These are phyloP conservation scores for Seiridium cupressi DNA, from an alignment of 2,329 filamentous ascomycete species.

Conservation along the genomic window DNA sequence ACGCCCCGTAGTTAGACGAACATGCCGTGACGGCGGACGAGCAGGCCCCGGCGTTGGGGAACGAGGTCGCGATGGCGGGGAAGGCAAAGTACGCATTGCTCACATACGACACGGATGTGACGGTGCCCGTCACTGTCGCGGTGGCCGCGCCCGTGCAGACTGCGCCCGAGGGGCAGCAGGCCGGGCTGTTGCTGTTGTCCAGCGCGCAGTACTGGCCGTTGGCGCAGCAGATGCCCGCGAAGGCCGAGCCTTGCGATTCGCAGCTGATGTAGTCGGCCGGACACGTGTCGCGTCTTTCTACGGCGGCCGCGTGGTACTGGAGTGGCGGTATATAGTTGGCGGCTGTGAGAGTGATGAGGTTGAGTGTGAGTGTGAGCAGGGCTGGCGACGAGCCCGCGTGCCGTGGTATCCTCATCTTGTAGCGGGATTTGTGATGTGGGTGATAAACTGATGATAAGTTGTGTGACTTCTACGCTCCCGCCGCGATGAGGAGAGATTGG, in stretches of 20 bases:
- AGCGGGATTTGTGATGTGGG: not conserved
- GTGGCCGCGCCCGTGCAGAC: conserved; percentile 57
- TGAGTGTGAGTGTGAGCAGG: not conserved
- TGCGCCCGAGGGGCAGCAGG: conserved; percentile 52
- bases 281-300: conserved; percentile 33
- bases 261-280: conserved; percentile 51
- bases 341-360: not conserved
- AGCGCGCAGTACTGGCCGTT: conserved; percentile 49
- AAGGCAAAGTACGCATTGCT: conserved; percentile 59
- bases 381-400: not conserved
- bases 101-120: conserved; percentile 45
- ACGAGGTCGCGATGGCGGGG: conserved; percentile 54
- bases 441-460: not conserved
- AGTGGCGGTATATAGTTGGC: conserved; percentile 13
- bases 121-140: conserved; percentile 32
- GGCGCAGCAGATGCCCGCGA: conserved; percentile 49
- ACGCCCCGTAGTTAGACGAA: conserved; percentile 51
- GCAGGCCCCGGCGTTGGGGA: conserved; percentile 49
- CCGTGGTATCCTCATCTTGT: conserved; percentile 1
- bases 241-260: conserved; percentile 43
- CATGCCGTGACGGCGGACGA: conserved; percentile 50
- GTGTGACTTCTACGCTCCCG: not conserved
- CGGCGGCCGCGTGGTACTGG: conserved; percentile 20
- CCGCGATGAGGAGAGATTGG: too few relatives aligned
- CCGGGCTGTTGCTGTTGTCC: conserved; percentile 46